phyloP scores from a whole-genome alignment of 257 asterid species.

The Capsicum rhomboideum region DNA sequence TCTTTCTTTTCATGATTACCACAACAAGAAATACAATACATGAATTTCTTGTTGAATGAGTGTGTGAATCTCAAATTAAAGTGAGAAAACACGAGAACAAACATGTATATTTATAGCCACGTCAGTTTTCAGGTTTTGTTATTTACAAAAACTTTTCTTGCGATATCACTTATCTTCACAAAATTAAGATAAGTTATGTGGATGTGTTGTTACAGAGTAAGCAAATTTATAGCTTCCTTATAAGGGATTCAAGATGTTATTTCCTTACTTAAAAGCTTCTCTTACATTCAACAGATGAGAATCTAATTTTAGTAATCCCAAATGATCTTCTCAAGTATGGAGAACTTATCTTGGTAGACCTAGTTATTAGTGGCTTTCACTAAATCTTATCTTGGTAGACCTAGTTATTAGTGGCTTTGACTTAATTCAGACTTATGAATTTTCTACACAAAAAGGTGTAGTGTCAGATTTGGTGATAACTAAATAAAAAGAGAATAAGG shows the following conservation, averaged over 20 bases:
- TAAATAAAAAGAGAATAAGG: background rate
- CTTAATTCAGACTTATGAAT: background rate
- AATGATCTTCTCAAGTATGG: background rate
- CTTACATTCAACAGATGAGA: background rate
- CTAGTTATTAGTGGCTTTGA: background rate
- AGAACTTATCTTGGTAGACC: background rate
- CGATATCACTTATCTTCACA: too few species aligned
- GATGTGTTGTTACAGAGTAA: background rate
- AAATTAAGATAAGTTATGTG: background rate
- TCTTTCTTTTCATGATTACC: too few species aligned
- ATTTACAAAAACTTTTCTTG: too few species aligned
- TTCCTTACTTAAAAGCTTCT: background rate
- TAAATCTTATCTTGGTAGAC: background rate
- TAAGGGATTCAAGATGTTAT: background rate
- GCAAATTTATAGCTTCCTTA: background rate
- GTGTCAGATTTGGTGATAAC: background rate
- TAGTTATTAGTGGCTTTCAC: background rate
- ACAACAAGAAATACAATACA: too few species aligned
- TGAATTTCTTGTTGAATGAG: too few species aligned
- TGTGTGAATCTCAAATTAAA: too few species aligned
- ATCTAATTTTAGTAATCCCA: background rate
- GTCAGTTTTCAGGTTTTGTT: too few species aligned
- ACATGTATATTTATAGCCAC: too few species aligned
- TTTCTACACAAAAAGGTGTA: background rate
- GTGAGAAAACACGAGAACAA: too few species aligned